Base-by-base conservation (phyloP, 164 flowering plant species). In the Umbilicus rupestris region DNA sequence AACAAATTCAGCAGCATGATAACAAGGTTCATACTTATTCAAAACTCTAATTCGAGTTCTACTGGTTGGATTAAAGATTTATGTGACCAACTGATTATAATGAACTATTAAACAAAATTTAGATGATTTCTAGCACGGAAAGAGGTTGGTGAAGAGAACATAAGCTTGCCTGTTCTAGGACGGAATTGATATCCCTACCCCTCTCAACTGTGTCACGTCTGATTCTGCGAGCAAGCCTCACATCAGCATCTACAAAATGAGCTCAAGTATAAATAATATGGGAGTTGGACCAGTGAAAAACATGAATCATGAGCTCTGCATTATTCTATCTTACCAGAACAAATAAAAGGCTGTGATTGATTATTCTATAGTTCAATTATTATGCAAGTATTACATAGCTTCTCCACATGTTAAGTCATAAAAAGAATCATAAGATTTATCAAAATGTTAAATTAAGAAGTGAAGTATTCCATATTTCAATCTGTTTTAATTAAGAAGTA, bases 191-290 rank as follows among this genome's bases (percentile, higher is more conserved):
- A 69, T 93, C 96, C 79, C 98, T 82, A 62, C 97, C 95, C 84
- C 98, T 86, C 77, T 86, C 91, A 66, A 89, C 95, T 2, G 96
- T 93, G 74, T 93, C 98, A 52, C 98, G 94, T 74, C 91, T 78
- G 71, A 90, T 90, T 78, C 98, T 78, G 63, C 98, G 90, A 67
- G 97, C 94, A 77, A 93, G 98, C 82, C 98, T 87, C 70, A 93
- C 91, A 80, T 93, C 98, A 75, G 96, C 92, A 89, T 93, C 98
- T 92, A 55, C 72, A 45, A 79, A 64, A 28, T 0, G 2, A 55
- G 14, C 5, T 55, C 5, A 28, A 28, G 19, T 55, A 55, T 26
- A 28, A 55, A 55, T 55, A 28, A 26, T 19, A 28, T 55, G 19
- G 33, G 7, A 12, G 33, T 26, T 55, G 60, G 15, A 14, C 6